These are phyloP conservation scores for Crotalaria pallida DNA, from an alignment of 306 rosid species.

Conservation along the genomic window DNA sequence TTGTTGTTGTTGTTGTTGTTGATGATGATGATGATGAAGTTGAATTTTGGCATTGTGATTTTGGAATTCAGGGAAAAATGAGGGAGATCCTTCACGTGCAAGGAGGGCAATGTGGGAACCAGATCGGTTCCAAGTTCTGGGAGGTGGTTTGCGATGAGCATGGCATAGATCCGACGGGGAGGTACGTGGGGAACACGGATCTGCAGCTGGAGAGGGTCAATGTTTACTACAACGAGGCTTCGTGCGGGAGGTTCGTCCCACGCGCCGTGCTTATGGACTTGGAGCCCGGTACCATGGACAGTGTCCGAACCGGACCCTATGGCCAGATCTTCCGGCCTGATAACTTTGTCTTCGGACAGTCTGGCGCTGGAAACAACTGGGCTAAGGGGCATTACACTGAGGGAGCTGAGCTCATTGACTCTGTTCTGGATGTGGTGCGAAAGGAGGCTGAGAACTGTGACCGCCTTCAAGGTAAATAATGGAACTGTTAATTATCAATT, in stretches of 20 bases:
- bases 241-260: constrained; percentile 57
- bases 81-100: constrained; percentile 60
- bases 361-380: constrained; percentile 64
- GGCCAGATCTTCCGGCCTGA: constrained; percentile 61
- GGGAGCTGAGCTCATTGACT: constrained; percentile 55
- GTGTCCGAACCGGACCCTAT: constrained; percentile 52
- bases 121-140: constrained; percentile 62
- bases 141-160: constrained; percentile 63
- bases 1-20: too few species aligned
- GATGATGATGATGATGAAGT: constrained; percentile 2
- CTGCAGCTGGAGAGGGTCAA: constrained; percentile 56
- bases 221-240: constrained; percentile 55
- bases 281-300: constrained; percentile 60
- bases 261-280: constrained; percentile 59
- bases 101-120: constrained; percentile 64
- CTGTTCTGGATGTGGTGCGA: constrained; percentile 53
- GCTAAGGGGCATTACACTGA: constrained; percentile 57
- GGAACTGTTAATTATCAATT: neutral
- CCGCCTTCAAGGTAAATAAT: constrained; percentile 45
- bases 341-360: constrained; percentile 56
- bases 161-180: constrained; percentile 60
- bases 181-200: constrained; percentile 41
- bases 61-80: constrained; percentile 37
- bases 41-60: neutral
- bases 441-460: constrained; percentile 61